Evolutionary conservation across 306 rosid species (phyloP), one percentile per base, ranked within the genome.

Genomic region (Parietaria judaica): DNA sequence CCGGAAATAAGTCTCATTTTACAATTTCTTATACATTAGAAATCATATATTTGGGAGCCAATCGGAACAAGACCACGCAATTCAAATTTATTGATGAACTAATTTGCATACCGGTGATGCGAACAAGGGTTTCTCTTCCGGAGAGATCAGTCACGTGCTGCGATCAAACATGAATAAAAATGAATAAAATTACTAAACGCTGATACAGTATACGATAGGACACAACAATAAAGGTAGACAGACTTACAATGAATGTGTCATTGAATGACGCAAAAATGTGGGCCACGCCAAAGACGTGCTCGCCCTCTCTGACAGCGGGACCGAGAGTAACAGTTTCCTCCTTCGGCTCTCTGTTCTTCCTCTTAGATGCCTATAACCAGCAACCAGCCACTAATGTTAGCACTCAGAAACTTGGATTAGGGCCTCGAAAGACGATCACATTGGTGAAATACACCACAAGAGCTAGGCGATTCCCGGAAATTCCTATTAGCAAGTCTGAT

Each of bases 141-240:
- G 95, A 87, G 56, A 87, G 68, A 82, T 87, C 95, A 58, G 89
- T 87, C 50, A 87, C 89, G 16, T 87, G 95, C 95, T 87, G 81
- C 68, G 66, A 62, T 8, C 49, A 54, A 11, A 5, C 6, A 48
- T 3, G 31, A 38, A 43, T 23, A 1, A 45, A 41, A 5, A 48
- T 3, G 31, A 38, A 43, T 23, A 1, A 45, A 41, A 5, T 5
- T 41, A 41, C 9, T 64, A 9, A 67, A 36, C 16, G 14, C 52
- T 31, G 5, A 45, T 6, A 44, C 34, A 16, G 34, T 6, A 51
- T 35, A 1, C 56, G 46, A 3, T 6, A 44, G 6, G 14, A 35
- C 56, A 45, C n/a, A 23, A 3, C 45, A 41, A 41, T 1, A 5
- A 41, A 41, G 45, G 7, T 41, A 56, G 17, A 67, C 91, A 56